These are phyloP conservation scores for Saccharomycopsis babjevae DNA, from an alignment of 805 yeast genomes.

Conservation along the genomic window DNA sequence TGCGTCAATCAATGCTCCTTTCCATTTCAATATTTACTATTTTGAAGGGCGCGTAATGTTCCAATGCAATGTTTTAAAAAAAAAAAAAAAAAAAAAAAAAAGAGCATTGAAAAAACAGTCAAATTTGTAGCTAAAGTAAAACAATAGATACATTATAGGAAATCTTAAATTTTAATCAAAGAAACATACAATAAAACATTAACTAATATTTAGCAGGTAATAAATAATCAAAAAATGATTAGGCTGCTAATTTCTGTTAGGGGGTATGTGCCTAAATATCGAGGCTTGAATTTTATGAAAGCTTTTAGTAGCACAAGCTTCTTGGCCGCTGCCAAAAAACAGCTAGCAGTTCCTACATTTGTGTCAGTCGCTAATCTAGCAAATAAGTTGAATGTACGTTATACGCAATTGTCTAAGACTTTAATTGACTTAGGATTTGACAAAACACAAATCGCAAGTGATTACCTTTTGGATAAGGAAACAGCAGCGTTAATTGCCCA, in stretches of 20 bases:
- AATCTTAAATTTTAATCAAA: too few species aligned
- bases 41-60: too few species aligned
- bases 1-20: too few species aligned
- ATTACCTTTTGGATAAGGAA: conserved; percentile 76
- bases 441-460: conserved; percentile 46
- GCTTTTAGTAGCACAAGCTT: background rate
- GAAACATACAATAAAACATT: too few species aligned
- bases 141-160: too few species aligned
- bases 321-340: conserved; percentile 5
- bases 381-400: conserved; percentile 54
- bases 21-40: too few species aligned
- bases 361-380: conserved; percentile 74
- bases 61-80: too few species aligned
- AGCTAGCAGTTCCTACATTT: conserved; percentile 54
- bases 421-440: conserved; percentile 67
- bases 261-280: background rate
- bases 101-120: too few species aligned
- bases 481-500: conserved; percentile 81
- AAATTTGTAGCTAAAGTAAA: too few species aligned
- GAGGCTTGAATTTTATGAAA: background rate
- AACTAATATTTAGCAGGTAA: too few species aligned
- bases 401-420: conserved; percentile 46
- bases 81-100: too few species aligned
- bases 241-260: background rate
- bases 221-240: background rate